Base-by-base conservation (phyloP, 2,329 filamentous ascomycete genomes). In the Ceratocystis papillata region DNA sequence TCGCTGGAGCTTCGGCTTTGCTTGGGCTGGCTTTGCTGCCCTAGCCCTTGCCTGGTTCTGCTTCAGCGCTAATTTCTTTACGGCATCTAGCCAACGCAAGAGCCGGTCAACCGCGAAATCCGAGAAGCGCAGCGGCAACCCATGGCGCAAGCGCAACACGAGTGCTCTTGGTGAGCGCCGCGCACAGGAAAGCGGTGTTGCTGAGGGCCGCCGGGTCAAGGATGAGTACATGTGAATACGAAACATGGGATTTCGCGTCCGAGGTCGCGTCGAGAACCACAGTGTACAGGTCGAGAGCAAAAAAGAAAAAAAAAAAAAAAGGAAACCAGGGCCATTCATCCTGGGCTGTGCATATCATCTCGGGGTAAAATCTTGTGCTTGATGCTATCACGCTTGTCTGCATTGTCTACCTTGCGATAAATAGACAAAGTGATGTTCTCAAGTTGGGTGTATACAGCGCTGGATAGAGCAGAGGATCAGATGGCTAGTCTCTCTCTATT, bases 1-100 rank as follows among this genome's bases (percentile, higher is more conserved):
- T 64, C 72, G 72, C 41, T 88, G 87, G 72, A 87, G 85, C 22
- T 89, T 90, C 72, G 89, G 83, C 57, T 93, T 91, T 77, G 85
- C 84, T 69, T 94, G 89, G 89, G 85, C 81, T 17, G 82, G 87
- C 1, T 84, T 85, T 75, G 83, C 82, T 8, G 81, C 81, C 65
- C 82, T 89, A 71, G 76, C 90, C 70, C 74, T 92, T 69, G 81
- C 87, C 17, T 83, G 81, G 3, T 70, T 89, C 37, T 76, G 90
- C 67, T 89, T 91, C 77, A 87, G 82, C 74, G 65, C 85, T 41
- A 84, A 84, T 64, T 81, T 83, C 59, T 65, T 65, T 28, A 46
- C 63, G 1, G 30, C 63, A 5, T 15, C 41, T 0, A 65, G 63
- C 33, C 77, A 83, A 48, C 77, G 79, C 68, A 79, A 79, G 69